A percentile compares a stretch with the other conserved stretches of the same genome.
phyloP scores from a whole-genome alignment of 1,284 basidiomycete genomes.

The Microbotryum violaceum region DNA sequence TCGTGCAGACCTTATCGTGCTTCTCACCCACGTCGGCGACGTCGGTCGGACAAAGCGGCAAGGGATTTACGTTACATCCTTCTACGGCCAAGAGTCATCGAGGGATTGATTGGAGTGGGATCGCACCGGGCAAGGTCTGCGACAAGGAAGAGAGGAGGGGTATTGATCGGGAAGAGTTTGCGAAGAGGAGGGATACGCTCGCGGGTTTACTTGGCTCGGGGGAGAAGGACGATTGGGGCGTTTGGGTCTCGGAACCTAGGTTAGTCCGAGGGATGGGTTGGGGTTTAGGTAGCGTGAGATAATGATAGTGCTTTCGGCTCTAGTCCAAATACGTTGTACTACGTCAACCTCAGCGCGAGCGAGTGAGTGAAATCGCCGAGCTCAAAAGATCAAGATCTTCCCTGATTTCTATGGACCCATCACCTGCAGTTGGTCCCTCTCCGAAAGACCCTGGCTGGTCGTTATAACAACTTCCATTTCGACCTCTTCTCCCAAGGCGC shows the following conservation, averaged over 20 bases:
- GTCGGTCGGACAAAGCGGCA: too few relatives aligned
- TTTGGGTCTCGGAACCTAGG: constrained; percentile 14
- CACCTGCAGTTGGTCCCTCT: constrained; percentile 52
- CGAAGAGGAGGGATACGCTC: not conserved
- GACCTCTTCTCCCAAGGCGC: constrained; percentile 38
- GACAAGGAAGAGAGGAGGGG: too few relatives aligned
- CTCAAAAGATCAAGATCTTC: not conserved
- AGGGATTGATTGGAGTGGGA: too few relatives aligned
- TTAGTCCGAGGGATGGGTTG: not conserved
- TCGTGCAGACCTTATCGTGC: too few relatives aligned
- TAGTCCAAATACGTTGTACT: constrained; percentile 57
- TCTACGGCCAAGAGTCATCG: too few relatives aligned
- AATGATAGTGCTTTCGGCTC: not conserved
- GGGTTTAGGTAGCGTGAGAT: not conserved
- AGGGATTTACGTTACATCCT: too few relatives aligned
- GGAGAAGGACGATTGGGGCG: not conserved
- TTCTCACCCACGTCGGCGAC: too few relatives aligned
- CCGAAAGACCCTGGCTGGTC: constrained; percentile 68
- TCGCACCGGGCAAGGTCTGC: too few relatives aligned
- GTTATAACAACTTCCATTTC: constrained; percentile 49
- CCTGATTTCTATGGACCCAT: constrained; percentile 42
- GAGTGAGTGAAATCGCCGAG: too few relatives aligned
- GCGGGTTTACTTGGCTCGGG: not conserved
- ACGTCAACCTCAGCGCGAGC: constrained; percentile 52
- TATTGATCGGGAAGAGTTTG: constrained; percentile 7